phyloP scores from a whole-genome alignment of 2,329 filamentous ascomycete genomes.

The Calcarisporium arbuscula region DNA sequence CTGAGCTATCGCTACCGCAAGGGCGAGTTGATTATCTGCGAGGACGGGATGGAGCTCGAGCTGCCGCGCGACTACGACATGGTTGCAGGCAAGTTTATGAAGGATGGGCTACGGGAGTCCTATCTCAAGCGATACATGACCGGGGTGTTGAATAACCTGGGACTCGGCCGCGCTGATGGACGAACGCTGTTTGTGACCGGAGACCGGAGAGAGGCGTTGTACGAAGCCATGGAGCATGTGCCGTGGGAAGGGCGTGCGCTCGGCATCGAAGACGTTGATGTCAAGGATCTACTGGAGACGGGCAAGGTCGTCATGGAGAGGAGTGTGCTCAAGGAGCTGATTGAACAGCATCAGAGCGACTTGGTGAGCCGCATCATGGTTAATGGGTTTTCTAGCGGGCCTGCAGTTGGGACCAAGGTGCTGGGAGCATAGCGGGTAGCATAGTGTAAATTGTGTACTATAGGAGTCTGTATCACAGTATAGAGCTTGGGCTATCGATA shows the following conservation, averaged over 20 bases:
- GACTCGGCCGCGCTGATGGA: slow-evolving; percentile 60
- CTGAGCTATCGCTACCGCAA: slow-evolving; percentile 84
- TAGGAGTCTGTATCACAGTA: too few species aligned
- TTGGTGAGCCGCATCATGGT: slow-evolving; percentile 43
- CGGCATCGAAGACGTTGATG: slow-evolving; percentile 74
- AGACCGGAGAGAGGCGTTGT: slow-evolving; percentile 54
- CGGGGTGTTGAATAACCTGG: slow-evolving; percentile 64
- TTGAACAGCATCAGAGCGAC: slow-evolving; percentile 67
- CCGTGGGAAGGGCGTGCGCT: slow-evolving; percentile 64
- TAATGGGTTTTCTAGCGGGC: slow-evolving; percentile 31
- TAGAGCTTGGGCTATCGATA: too few species aligned
- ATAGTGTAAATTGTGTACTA: too few species aligned
- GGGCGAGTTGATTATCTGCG: slow-evolving; percentile 81
- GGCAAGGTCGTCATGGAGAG: slow-evolving; percentile 84
- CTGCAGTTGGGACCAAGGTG: slow-evolving; percentile 32
- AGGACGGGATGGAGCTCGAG: slow-evolving; percentile 66
- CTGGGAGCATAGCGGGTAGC: slow-evolving; percentile 14
- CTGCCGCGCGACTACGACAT: slow-evolving; percentile 45
- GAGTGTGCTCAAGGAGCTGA: slow-evolving; percentile 67
- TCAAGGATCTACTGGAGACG: slow-evolving; percentile 86
- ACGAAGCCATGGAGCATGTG: slow-evolving; percentile 57
- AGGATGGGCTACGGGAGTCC: slow-evolving; percentile 44
- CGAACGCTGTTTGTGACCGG: slow-evolving; percentile 71
- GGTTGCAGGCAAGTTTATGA: slow-evolving; percentile 33
- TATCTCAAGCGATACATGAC: slow-evolving; percentile 57